Evolutionary conservation across 192 early-diverging fungal species (phyloP).

Genomic region (Phlyctochytrium bullatum): DNA sequence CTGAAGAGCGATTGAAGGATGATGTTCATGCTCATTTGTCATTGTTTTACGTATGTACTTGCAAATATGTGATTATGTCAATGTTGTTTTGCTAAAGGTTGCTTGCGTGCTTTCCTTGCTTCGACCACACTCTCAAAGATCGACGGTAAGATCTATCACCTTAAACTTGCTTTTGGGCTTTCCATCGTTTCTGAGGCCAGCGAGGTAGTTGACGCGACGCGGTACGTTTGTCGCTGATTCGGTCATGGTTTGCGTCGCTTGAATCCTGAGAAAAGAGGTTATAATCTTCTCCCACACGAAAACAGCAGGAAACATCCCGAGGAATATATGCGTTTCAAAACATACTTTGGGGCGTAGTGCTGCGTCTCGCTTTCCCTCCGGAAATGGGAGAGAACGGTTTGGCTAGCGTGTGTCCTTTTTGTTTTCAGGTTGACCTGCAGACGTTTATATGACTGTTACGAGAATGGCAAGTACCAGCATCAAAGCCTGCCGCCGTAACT

Average conservation of each 20-base stretch:
- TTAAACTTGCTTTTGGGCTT: slow-evolving; percentile 34
- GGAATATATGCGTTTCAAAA: neutral
- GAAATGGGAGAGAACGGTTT: slow-evolving; percentile 48
- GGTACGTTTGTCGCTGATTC: slow-evolving; percentile 40
- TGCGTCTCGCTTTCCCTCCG: slow-evolving; percentile 55
- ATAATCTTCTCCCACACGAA: slow-evolving; percentile 24
- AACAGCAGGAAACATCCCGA: neutral
- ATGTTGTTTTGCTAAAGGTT: too few relatives aligned
- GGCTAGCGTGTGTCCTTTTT: slow-evolving; percentile 55
- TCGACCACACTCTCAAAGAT: slow-evolving; percentile 13
- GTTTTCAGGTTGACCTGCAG: slow-evolving; percentile 51
- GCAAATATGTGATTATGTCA: too few relatives aligned
- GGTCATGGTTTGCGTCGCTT: slow-evolving; percentile 44
- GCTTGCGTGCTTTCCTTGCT: neutral
- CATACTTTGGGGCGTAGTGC: slow-evolving; percentile 53
- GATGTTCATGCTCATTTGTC: too few relatives aligned
- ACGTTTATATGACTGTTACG: neutral
- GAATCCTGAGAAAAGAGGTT: too few relatives aligned
- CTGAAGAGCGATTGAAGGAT: neutral
- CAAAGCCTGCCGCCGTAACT: slow-evolving; percentile 48
- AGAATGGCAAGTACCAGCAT: slow-evolving; percentile 42
- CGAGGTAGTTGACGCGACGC: slow-evolving; percentile 39
- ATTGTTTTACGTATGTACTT: too few relatives aligned
- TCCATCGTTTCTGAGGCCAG: slow-evolving; percentile 36
- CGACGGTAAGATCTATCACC: slow-evolving; percentile 53